Conservation (phyloP, 2,329 filamentous ascomycete genomes). For the Arthrobotrys pseudoclavata region DNA sequence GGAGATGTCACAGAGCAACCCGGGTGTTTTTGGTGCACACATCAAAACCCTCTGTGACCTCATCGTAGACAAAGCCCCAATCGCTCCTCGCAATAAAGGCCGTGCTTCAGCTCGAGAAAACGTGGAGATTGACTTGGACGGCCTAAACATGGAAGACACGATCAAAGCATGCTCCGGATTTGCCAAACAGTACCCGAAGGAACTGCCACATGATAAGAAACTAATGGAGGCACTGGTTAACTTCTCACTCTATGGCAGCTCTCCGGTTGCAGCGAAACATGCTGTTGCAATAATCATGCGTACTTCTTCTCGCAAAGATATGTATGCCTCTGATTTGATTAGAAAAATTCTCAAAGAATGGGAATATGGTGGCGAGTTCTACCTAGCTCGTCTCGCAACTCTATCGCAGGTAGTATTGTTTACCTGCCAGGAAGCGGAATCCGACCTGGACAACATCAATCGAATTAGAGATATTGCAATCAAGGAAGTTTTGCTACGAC, state of each 20-base stretch:
- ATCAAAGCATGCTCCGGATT: conserved; percentile 95
- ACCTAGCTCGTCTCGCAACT: conserved; percentile 73
- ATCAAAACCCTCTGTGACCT: conserved; percentile 91
- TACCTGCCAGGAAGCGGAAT: conserved; percentile 65
- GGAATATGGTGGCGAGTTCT: conserved; percentile 79
- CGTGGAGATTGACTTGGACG: conserved; percentile 72
- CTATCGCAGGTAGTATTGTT: conserved; percentile 76
- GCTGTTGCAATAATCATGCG: conserved; percentile 90
- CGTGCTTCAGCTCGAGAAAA: conserved; percentile 69
- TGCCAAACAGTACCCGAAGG: conserved; percentile 84
- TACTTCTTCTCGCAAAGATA: conserved; percentile 80
- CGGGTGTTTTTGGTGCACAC: conserved; percentile 91
- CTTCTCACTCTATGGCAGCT: conserved; percentile 85
- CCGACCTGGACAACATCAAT: conserved; percentile 51
- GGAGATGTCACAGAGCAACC: conserved; percentile 89
- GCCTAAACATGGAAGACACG: conserved; percentile 80
- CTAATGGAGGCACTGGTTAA: conserved; percentile 84
- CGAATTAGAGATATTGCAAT: conserved; percentile 66
- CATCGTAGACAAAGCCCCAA: conserved; percentile 82
- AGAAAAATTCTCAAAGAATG: conserved; percentile 81
- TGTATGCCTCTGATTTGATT: conserved; percentile 86
- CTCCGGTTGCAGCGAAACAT: conserved; percentile 88
- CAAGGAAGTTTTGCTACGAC: conserved; percentile 79
- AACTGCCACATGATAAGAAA: conserved; percentile 83
- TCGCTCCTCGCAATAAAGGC: conserved; percentile 64